Base-by-base conservation (phyloP, 257 asterid genomes). In the Salvia splendens region DNA sequence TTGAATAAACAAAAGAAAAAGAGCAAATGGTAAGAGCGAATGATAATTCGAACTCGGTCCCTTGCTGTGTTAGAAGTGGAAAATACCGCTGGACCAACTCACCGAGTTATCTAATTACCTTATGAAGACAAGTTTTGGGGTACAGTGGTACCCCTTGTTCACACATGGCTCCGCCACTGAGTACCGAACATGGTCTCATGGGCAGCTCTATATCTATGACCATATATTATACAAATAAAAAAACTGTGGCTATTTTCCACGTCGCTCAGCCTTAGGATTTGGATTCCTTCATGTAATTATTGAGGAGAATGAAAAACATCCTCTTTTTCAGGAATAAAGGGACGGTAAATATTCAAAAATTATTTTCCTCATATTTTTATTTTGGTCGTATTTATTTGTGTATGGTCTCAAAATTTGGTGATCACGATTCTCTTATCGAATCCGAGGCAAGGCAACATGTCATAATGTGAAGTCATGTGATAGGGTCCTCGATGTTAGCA, bases 221-320 rank as follows among this genome's bases (percentile, higher is more conserved):
- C 4, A 5, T 4, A 20, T 48, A 8, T 50, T 16, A 50, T 4
- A 10, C 14, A 11, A 36, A 15, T 15, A 33, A 32, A 12, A 56
- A 32, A 14, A 5, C 82, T 41, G 74, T 74, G 84, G 75, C 80
- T 82, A 73, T 73, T 74, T 79, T 75, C 53, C 58, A 67, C 78
- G 63, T 52, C 36, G 12, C 58, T 62, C 72, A 20, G 73, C 53
- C 20, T 64, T 71, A 33, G 68, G 77, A 72, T 75, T 55, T 72
- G 76, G 85, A 82, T 82, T 85, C 87, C 65, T 65, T 68, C 68
- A 40, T 71, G 79, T 77, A 20, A 82, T 85, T 73, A 82, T 85
- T 76, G 84, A 68, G 62, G 65, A 64, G 61, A 64, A 73, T 47
- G 3, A 17, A 51, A 0, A 3, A 45, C 6, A 38, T 38, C 42